Base-by-base conservation (phyloP, 1,284 basidiomycete species). In the Ustilago shanxiensis region DNA sequence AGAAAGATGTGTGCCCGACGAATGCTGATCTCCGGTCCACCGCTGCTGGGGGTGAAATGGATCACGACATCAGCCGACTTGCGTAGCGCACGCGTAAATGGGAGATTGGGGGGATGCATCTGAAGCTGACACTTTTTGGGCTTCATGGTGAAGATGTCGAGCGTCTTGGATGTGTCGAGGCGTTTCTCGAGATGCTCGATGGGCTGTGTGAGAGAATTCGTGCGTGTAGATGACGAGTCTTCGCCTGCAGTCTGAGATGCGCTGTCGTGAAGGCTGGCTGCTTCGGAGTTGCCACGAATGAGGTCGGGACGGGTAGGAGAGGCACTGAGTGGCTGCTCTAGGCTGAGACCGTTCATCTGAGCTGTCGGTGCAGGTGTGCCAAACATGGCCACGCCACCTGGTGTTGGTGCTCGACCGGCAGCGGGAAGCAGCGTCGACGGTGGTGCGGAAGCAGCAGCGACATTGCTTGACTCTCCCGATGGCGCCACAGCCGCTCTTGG, bases 141-240 rank as follows among this genome's bases (percentile, higher is more conserved):
- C 80, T 91, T 90, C 95, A 99, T 96, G 1, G 94, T 93, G 86
- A 99, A 99, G 52, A 99, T 92, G 86, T 99, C 96, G 35, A 98
- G 87, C 5, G 93, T 94, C 31, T 90, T 89, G 51, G 92, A 90
- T 0, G 94, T 92, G 60, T 92, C 90, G 49, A 99, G 89, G 31
- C 93, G 89, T 35, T 89, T 88, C 85, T 99, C 96, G 24, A 99
- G 89, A 79, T 95, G 92, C 24, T 79, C 80, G 60, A 80, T 65
- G 44, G 79, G 75, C 59, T 70, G 69, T 24, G 56, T 50, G 45
- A 69, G 39, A 55, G 74, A 77, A 31, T 64, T 60, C 56, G 70
- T 69, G n/a, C 63, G 57, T 2, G 62, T 54, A 6, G 69, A 67
- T 14, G 58, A 33, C 8, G 69, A 52, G 41, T 68, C 61, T 4